Percentiles rank a stretch among this genome's conserved stretches.
These are phyloP conservation scores for Raddia guianensis DNA, from an alignment of 176 grass and related monocot species.

Conservation along the genomic window DNA sequence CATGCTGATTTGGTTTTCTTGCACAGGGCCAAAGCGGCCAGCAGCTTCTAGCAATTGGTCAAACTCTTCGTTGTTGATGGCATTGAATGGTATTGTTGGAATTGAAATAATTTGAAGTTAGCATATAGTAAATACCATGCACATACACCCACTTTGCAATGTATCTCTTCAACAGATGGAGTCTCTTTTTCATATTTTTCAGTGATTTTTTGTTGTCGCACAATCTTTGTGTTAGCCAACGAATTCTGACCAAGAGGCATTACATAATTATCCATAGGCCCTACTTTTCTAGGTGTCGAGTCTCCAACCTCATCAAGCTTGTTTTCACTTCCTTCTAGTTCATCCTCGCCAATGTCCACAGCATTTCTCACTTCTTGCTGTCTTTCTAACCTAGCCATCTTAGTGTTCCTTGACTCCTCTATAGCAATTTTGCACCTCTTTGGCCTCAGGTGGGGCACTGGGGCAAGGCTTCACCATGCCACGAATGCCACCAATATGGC, in stretches of 20 bases:
- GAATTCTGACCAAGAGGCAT: neutral
- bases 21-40: too few relatives aligned
- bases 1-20: too few relatives aligned
- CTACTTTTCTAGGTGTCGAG: neutral
- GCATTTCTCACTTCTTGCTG: neutral
- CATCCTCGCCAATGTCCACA: neutral
- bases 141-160: slow-evolving; percentile 1
- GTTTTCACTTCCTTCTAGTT: too few relatives aligned
- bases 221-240: neutral
- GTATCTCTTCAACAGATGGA: neutral
- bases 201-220: neutral
- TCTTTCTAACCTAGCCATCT: neutral
- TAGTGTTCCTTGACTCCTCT: neutral
- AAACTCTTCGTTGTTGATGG: too few relatives aligned
- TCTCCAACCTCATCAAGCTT: neutral
- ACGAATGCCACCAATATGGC: too few relatives aligned
- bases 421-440: too few relatives aligned
- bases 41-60: too few relatives aligned
- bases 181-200: neutral
- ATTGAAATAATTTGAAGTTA: too few relatives aligned
- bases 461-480: too few relatives aligned
- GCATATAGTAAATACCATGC: too few relatives aligned
- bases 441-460: too few relatives aligned
- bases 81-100: too few relatives aligned
- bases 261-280: neutral